These are phyloP conservation scores for Escallonia rubra DNA, from an alignment of 129 eudicot species.

Conservation along the genomic window DNA sequence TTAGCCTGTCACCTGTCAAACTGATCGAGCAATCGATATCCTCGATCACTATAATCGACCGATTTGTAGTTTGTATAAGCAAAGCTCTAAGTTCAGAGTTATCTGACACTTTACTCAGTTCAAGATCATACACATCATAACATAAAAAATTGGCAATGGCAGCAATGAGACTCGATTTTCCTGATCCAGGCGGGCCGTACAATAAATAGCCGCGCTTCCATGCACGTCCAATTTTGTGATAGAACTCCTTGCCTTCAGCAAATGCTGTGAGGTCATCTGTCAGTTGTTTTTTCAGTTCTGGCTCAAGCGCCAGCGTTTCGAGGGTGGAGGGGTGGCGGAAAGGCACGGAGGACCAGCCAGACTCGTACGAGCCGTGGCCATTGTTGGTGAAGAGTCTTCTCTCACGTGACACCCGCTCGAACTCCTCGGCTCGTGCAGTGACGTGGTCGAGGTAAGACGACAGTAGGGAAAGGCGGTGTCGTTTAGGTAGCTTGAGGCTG, in stretches of 20 bases:
- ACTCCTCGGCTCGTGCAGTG: constrained; percentile 28
- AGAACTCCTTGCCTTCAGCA: constrained; percentile 39
- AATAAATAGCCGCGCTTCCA: constrained; percentile 46
- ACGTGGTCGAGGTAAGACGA: constrained; percentile 28
- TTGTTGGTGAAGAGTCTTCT: constrained; percentile 37
- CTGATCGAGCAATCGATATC: constrained; percentile 43
- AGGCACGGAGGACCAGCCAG: constrained; percentile 47
- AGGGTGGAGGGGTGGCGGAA: constrained; percentile 51
- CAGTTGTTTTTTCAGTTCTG: constrained; percentile 26
- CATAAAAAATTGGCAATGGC: constrained; percentile 36
- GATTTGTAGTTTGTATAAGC: constrained; percentile 37
- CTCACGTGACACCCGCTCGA: constrained; percentile 38
- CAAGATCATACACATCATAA: constrained; percentile 45
- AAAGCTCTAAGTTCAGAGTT: constrained; percentile 44
- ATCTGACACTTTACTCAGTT: constrained; percentile 34
- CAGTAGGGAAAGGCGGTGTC: constrained; percentile 15
- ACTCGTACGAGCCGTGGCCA: constrained; percentile 41
- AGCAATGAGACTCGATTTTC: constrained; percentile 44
- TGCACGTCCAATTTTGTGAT: constrained; percentile 42
- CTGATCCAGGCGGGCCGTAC: constrained; percentile 41
- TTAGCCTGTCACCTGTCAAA: constrained; percentile 27
- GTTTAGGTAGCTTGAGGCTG: constrained; percentile 33
- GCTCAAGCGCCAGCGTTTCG: constrained; percentile 38
- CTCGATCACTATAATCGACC: constrained; percentile 37
- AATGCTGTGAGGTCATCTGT: constrained; percentile 35